These are phyloP conservation scores for Ogataea trehaloabstinens DNA, from an alignment of 805 yeast genomes.

Conservation along the genomic window DNA sequence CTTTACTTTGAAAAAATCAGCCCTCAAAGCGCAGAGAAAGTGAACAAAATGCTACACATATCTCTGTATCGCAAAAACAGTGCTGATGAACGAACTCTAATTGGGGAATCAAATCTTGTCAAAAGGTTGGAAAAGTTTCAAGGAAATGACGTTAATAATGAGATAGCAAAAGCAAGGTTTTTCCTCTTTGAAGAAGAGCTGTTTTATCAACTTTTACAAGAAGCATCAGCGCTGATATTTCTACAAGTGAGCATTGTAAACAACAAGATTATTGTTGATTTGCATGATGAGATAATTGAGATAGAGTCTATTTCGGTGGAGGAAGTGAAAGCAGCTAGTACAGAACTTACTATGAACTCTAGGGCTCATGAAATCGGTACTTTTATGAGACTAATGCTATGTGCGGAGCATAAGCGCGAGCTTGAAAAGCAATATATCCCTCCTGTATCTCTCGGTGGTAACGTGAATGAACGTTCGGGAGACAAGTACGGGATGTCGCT, in stretches of 20 bases:
- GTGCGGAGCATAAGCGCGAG: constrained; percentile 53
- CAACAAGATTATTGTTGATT: constrained; percentile 62
- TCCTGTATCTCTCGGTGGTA: constrained; percentile 45
- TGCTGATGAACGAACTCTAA: constrained; percentile 43
- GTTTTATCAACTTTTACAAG: constrained; percentile 72
- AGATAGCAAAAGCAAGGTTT: constrained; percentile 66
- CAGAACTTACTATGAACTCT: constrained; percentile 27
- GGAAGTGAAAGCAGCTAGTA: constrained; percentile 25
- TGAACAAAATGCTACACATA: constrained; percentile 54
- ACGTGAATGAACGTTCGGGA: constrained; percentile 8
- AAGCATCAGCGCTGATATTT: constrained; percentile 66
- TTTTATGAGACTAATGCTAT: constrained; percentile 58
- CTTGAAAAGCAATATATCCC: constrained; percentile 41
- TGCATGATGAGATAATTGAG: constrained; percentile 66
- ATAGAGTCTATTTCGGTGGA: constrained; percentile 57
- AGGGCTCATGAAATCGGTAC: constrained; percentile 53
- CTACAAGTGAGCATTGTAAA: constrained; percentile 66
- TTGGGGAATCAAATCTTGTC: constrained; percentile 53
- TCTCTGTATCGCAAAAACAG: constrained; percentile 37
- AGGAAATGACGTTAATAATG: constrained; percentile 32
- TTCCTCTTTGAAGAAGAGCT: constrained; percentile 87
- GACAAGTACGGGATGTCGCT: constrained; percentile 33
- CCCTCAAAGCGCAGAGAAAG: constrained; percentile 36
- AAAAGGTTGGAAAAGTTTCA: constrained; percentile 16
- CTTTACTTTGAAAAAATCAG: constrained; percentile 35